Evolutionary conservation across 2,329 filamentous ascomycete genomes (phyloP).

Genomic region (Xylaria sp.): DNA sequence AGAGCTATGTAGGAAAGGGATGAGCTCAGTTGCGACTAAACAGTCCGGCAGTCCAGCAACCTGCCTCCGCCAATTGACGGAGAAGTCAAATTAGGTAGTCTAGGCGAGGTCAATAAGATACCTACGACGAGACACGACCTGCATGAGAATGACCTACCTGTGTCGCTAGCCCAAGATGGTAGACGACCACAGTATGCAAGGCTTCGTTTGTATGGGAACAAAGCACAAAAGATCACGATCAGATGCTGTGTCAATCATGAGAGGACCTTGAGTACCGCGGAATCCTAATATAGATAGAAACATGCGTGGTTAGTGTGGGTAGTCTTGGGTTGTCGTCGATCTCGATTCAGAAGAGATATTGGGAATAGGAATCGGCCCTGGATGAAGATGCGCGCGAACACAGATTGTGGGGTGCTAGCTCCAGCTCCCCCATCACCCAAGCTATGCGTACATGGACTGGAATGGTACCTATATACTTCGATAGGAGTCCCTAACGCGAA

Average conservation of each 20-base stretch:
- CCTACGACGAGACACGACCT: conserved; percentile 5
- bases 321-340: background rate
- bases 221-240: too few relatives aligned
- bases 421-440: background rate
- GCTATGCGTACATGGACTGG: background rate
- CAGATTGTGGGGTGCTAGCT: conserved; percentile 6
- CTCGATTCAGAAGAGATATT: conserved; percentile 9
- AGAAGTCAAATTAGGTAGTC: background rate
- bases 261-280: background rate
- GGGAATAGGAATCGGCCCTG: conserved; percentile 7
- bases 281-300: background rate
- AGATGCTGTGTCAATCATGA: too few relatives aligned
- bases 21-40: background rate
- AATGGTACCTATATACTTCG: background rate
- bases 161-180: too few relatives aligned
- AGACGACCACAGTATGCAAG: too few relatives aligned
- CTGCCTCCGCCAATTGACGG: background rate
- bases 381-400: background rate
- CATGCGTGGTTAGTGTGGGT: background rate
- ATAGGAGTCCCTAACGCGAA: too few relatives aligned
- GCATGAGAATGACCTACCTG: background rate
- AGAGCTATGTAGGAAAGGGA: background rate
- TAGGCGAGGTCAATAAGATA: background rate
- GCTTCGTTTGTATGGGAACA: too few relatives aligned
- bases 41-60: conserved; percentile 1